Percentiles rank a stretch among this genome's conserved stretches.
These are phyloP conservation scores for Tillandsia leiboldiana DNA, from an alignment of 176 grass and related monocot genomes.

Conservation along the genomic window DNA sequence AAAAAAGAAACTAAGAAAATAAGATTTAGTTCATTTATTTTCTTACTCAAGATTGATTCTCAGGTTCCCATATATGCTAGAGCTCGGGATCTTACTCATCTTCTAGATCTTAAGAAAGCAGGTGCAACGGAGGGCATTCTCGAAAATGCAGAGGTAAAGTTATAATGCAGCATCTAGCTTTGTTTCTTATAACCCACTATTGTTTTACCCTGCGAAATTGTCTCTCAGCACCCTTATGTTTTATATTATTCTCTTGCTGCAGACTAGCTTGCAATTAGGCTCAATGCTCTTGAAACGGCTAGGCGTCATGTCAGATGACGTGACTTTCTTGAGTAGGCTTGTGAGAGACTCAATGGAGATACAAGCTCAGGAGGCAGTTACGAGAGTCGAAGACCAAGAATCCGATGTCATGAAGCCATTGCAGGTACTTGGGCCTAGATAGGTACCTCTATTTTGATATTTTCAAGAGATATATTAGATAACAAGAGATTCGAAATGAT, in stretches of 20 bases:
- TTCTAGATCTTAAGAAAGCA: constrained; percentile 82
- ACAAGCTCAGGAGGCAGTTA: constrained; percentile 73
- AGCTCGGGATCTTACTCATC: constrained; percentile 62
- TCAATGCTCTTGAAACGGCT: constrained; percentile 75
- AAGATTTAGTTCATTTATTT: neutral
- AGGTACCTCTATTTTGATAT: neutral
- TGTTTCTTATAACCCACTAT: neutral
- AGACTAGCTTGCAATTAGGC: constrained; percentile 88
- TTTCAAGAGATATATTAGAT: neutral
- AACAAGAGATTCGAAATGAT: constrained; percentile 22
- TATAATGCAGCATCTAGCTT: constrained; percentile 5
- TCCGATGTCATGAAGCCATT: constrained; percentile 58
- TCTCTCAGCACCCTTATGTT: neutral
- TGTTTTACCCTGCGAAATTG: neutral
- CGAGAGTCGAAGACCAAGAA: constrained; percentile 31
- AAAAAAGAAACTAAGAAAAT: too few species aligned
- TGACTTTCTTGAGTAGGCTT: constrained; percentile 90
- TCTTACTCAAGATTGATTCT: neutral
- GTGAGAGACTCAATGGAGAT: constrained; percentile 84
- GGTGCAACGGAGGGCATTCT: constrained; percentile 89
- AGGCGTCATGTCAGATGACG: constrained; percentile 96
- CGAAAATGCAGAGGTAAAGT: constrained; percentile 75
- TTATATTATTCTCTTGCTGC: constrained; percentile 26
- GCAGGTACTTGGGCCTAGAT: constrained; percentile 39
- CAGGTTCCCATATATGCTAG: constrained; percentile 83